Evolutionary conservation across 768 basidiomycete genomes (phyloP).

Genomic region (Termitomyces sp.): DNA sequence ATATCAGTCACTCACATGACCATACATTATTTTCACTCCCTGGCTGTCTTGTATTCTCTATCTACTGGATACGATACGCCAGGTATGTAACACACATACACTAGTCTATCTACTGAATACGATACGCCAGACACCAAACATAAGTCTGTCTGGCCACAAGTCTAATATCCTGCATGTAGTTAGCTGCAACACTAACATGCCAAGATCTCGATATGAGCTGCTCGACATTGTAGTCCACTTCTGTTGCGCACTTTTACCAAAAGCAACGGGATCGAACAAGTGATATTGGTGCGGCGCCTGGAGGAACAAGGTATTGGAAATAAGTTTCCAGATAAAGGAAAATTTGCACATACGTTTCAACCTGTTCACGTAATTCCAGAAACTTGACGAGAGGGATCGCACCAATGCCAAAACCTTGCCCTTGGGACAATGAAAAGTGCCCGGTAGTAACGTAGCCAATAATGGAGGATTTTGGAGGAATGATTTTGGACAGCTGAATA

Average conservation of each 20-base stretch:
- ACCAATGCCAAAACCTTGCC: slow-evolving; percentile 74
- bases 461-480: slow-evolving; percentile 37
- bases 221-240: slow-evolving; percentile 47
- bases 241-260: slow-evolving; percentile 64
- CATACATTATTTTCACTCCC: too few species aligned
- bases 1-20: too few species aligned
- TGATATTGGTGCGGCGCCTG: slow-evolving; percentile 23
- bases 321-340: not conserved
- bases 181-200: too few species aligned
- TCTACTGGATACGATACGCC: too few species aligned
- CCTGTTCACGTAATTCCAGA: slow-evolving; percentile 47
- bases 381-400: slow-evolving; percentile 54
- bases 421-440: slow-evolving; percentile 72
- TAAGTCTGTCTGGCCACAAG: too few species aligned
- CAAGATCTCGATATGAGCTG: slow-evolving; percentile 36
- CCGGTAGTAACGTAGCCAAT: slow-evolving; percentile 87
- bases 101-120: too few species aligned
- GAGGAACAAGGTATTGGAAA: slow-evolving; percentile 1
- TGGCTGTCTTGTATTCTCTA: too few species aligned
- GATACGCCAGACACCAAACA: too few species aligned
- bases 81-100: too few species aligned
- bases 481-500: slow-evolving; percentile 38
- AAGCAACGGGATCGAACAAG: slow-evolving; percentile 22
- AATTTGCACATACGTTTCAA: slow-evolving; percentile 22
- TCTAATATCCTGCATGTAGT: too few species aligned